Evolutionary conservation across 441 rosid species (phyloP), one percentile per base, ranked within the genome.

Genomic region (Adansonia madagascariensis): DNA sequence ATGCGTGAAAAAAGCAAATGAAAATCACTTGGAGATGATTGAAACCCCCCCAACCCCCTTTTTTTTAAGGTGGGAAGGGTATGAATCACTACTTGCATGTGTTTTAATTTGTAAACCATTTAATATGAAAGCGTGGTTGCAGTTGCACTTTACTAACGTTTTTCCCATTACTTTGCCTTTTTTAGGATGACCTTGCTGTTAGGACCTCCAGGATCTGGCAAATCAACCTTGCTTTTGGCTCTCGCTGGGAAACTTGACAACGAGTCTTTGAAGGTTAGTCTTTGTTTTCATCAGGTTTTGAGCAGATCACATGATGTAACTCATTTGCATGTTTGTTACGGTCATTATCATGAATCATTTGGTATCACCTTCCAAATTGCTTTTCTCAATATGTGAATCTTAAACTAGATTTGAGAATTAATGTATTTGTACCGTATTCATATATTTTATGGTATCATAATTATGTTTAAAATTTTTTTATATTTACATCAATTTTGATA

Each of bases 141-240:
- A 2, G 67, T 78, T 20, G 22, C 72, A 9, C 10, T 31, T 80
- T 73, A 17, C 9, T 65, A 17, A 65, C 31, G 20, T 69, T 20
- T 69, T 65, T 53, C 50, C 27, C 22, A 12, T 5, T 44, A 18
- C 1, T 55, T 53, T 55, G 27, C 56, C 17, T 35, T 2, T 49
- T 67, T 75, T 66, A 95, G 98, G 91, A 93, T 95, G 99, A 92
- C 99, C 10, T 80, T 95, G 82, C 89, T 95, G 17, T 84, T 94
- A 74, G 99, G 98, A 81, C 98, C 99, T 69, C 99, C 99, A 0
- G 97, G 97, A 52, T 91, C 98, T 0, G 99, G 98, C 10, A 94
- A 94, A 85, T 92, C 98, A n/a, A 84, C 94, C 39, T 85, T 94
- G 80, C 94, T 95, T 50, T 81, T 82, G 77, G 95, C 97, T 81